phyloP scores from a whole-genome alignment of 2,329 filamentous ascomycete genomes.

The Fusarium domesticum region DNA sequence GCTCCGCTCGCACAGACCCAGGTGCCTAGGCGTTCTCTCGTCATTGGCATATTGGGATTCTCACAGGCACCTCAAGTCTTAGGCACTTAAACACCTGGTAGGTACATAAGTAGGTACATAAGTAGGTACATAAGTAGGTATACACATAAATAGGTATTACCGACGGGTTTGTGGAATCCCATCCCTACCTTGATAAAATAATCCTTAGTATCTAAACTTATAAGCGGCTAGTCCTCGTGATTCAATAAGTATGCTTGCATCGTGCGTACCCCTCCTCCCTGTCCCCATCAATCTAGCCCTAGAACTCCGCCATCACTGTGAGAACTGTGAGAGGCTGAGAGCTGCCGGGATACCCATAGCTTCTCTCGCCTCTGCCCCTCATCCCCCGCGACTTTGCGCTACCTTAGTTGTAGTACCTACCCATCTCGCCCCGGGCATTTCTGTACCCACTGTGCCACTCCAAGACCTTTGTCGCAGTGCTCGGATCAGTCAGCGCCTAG shows the following conservation, averaged over 20 bases:
- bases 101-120: no score
- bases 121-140: no score
- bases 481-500: slow-evolving; percentile 11
- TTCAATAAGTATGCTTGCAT: no score
- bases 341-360: no score
- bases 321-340: not conserved
- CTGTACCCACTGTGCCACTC: slow-evolving; percentile 6
- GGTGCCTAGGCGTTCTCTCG: slow-evolving; percentile 9
- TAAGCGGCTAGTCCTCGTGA: no score
- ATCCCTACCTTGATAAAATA: no score
- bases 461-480: slow-evolving; percentile 1
- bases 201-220: no score
- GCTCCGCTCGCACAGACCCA: slow-evolving; percentile 24
- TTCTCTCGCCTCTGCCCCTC: not conserved
- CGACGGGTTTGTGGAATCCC: no score
- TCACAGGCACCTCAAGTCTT: no score
- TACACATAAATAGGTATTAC: no score
- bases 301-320: not conserved
- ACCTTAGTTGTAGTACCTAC: not conserved
- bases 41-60: no score
- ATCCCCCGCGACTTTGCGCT: slow-evolving; percentile 2
- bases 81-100: no score
- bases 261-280: not conserved
- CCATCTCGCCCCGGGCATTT: slow-evolving; percentile 1
- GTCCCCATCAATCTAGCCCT: not conserved